Evolutionary conservation across 345 rosid species (phyloP), one percentile per base, ranked within the genome.

Genomic region (Microcos paniculata): DNA sequence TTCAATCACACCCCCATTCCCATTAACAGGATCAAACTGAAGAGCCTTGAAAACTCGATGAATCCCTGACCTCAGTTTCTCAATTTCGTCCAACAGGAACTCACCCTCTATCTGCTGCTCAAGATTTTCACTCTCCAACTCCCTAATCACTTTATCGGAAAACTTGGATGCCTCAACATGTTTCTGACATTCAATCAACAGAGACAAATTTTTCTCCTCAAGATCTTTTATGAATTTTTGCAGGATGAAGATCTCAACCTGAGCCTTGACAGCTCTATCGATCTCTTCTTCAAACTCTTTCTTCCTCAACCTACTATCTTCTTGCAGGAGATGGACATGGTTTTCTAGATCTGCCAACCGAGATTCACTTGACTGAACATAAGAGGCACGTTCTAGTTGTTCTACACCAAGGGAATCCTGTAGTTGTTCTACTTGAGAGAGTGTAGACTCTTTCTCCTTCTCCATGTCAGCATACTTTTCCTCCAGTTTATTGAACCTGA

Each of bases 281-380:
- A 96, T 87, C 69, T 93, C 97, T 76, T 91, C 99, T 84, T 92
- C 97, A 72, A 85, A 96, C 35, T 93, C 94, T 85, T 85, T 90
- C 89, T 82, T 87, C 70, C 91, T 85, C 43, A 84, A 78, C 78
- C 78, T 87, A 31, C 90, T 87, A 79, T 92, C 96, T 76, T 93
- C 96, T 70, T 83, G 90, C 74, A 96, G 87, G 57, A 80, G 58
- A 80, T 76, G 83, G 40, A 92, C 88, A 78, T 88, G 90, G 78
- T 78, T 88, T 79, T 96, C 97, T 55, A 96, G 84, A 82, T 83
- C 87, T 31, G 74, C 85, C 83, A 92, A 76, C 68, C 97, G 90
- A 68, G 87, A 84, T 62, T 92, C 91, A 30, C 91, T 88, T 6
- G 88, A 88, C 63, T 82, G 85, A 33, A 88, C 76, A 81, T 88